Conservation (phyloP, 495 filamentous ascomycete genomes). For the Hypoxylon trugodes region DNA sequence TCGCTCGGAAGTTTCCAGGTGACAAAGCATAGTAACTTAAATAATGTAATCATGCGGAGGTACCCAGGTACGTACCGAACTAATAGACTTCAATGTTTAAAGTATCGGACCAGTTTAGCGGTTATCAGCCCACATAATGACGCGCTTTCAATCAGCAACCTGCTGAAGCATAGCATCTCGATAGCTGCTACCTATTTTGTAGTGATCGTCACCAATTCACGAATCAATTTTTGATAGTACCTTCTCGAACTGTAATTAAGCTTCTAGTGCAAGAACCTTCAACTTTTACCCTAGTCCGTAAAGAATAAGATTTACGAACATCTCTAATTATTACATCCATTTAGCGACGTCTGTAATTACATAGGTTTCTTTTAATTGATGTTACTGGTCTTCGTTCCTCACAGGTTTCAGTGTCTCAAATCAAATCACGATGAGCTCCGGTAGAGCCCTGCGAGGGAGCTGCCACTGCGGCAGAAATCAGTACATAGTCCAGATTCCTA, state of each 20-base stretch:
- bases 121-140: constrained; percentile 34
- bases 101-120: too few species aligned
- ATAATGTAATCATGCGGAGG: too few species aligned
- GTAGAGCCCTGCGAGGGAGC: constrained; percentile 65
- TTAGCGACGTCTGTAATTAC: not conserved
- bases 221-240: not conserved
- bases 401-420: not conserved
- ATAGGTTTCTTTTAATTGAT: not conserved
- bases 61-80: too few species aligned
- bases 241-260: constrained; percentile 15
- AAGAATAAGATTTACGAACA: too few species aligned
- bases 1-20: too few species aligned
- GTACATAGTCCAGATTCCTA: constrained; percentile 76
- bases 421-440: constrained; percentile 23
- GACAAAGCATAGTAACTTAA: too few species aligned
- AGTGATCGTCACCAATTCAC: constrained; percentile 13
- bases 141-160: too few species aligned
- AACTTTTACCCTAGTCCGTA: constrained; percentile 1
- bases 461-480: constrained; percentile 88
- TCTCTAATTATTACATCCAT: not conserved
- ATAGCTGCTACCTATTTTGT: too few species aligned
- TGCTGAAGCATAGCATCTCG: too few species aligned
- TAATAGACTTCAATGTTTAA: too few species aligned
- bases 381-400: not conserved
- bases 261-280: not conserved